Evolutionary conservation across 1,284 basidiomycete species (phyloP), one percentile per base, ranked within the genome.

Genomic region (Anthracocystis setariae): DNA sequence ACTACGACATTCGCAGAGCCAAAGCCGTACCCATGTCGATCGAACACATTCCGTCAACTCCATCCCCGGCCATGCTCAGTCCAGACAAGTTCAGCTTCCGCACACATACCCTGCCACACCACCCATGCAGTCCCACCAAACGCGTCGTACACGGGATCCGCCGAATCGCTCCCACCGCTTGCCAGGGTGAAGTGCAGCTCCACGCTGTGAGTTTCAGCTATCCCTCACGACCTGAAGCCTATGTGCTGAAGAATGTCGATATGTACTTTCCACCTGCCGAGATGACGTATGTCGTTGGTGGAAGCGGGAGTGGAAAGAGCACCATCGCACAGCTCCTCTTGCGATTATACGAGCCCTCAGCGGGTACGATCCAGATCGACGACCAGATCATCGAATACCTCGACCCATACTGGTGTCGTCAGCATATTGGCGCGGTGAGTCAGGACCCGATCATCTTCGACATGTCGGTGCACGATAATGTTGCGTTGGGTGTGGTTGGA

Each of bases 291-390:
- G 90, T 98, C 75, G 92, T 97, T 53, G 95, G 94, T 46, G 89
- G 90, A 2, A 93, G 91, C 2, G 94, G 94, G 2, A 91, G 90
- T 1, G 94, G 94, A 38, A 98, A 98, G 85, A 91, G 90, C n/a
- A 97, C 93, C 0, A 87, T 97, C 62, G 92, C 91, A 0, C 88
- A 90, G 58, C 87, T 96, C 2, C 86, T 98, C 0, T 86, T 94
- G 21, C 87, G 91, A 9, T 86, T 95, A 82, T 98, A 97, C 85
- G 69, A 76, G 37, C 76, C 82, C 12, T 61, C 78, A 12, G 15
- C 48, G 4, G 85, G 85, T 0, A 71, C 80, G 5, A 88, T 98
- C 49, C 86, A 88, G 37, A 85, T 97, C 33, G 95, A 98, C 83
- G 90, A 94, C 71, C 90, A 92, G 74, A 89, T 90, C 44, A 84